Base-by-base conservation (phyloP, 2,329 filamentous ascomycete species). In the Calonectria pseudoreteaudii region DNA sequence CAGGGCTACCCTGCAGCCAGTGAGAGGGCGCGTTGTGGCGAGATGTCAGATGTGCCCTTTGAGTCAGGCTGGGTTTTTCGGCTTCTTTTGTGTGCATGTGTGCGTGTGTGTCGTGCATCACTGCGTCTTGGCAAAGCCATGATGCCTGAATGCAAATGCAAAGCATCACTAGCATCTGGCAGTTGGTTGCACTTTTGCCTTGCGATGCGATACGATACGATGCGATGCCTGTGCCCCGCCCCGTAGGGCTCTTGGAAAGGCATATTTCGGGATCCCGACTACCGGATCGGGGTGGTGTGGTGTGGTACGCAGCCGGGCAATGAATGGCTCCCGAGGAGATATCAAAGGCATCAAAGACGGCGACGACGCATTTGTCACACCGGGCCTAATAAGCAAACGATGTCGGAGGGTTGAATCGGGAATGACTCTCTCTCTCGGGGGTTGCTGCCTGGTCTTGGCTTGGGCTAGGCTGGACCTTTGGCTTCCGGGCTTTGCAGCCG, bases 11-110 rank as follows among this genome's bases (percentile, higher is more conserved):
- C 60, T 65, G 18, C 38, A 65, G 60, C 60, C 23, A 31, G 62
- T 70, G 28, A 66, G 50, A 34, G 9, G 13, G 38, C 11, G 53
- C 65, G 68, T 56, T 4, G 65, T 65, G 53, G 56, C 8, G 28
- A 36, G 70, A 72, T 72, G 28, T 72, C 14, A 36, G 70, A 72
- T 68, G 28, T 72, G 66, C 70, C 70, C 50, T 62, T 58, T 31
- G 31, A 26, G 70, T 72, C 23, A 53, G 70, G 49, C 66, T 65
- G 58, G 30, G 23, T 31, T 31, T 47, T n/a, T n/a, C 11, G 5
- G 31, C 10, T 31, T n/a, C n/a, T n/a, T n/a, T n/a, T n/a, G n/a
- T n/a, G n/a, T n/a, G n/a, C n/a, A n/a, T n/a, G n/a, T n/a, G n/a
- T n/a, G n/a, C n/a, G 31, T 11, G n/a, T 56, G 30, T 71, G 64